These are phyloP conservation scores for Tuber aestivum DNA, from an alignment of 495 filamentous ascomycete genomes.

Conservation along the genomic window DNA sequence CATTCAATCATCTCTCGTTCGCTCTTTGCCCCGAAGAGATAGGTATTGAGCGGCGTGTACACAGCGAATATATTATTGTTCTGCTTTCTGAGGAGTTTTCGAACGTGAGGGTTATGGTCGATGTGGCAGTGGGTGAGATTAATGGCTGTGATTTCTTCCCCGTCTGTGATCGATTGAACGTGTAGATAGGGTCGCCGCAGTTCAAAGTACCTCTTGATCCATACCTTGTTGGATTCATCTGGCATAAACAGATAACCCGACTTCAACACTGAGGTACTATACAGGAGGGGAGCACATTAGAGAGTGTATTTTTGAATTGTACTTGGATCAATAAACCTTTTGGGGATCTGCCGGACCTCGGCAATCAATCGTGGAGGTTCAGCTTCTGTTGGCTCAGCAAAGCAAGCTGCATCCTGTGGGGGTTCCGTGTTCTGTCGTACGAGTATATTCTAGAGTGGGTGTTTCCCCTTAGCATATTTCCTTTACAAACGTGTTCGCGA, in stretches of 20 bases:
- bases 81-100: slow-evolving; percentile 60
- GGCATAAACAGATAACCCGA: slow-evolving; percentile 78
- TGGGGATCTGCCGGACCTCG: slow-evolving; percentile 44
- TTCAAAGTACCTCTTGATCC: slow-evolving; percentile 89
- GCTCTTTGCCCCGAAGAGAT: slow-evolving; percentile 80
- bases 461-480: slow-evolving; percentile 27
- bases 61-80: slow-evolving; percentile 67
- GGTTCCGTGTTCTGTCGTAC: slow-evolving; percentile 69
- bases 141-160: slow-evolving; percentile 84
- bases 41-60: slow-evolving; percentile 88
- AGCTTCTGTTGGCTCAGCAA: slow-evolving; percentile 38
- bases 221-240: slow-evolving; percentile 64
- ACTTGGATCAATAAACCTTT: slow-evolving; percentile 39
- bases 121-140: slow-evolving; percentile 77
- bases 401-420: slow-evolving; percentile 59
- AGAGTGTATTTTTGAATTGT: slow-evolving; percentile 32
- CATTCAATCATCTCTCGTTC: slow-evolving; percentile 90
- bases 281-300: slow-evolving; percentile 32
- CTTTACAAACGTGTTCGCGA: neutral
- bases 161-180: slow-evolving; percentile 71
- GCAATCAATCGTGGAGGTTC: slow-evolving; percentile 44
- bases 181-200: slow-evolving; percentile 88
- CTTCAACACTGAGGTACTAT: slow-evolving; percentile 60
- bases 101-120: slow-evolving; percentile 80
- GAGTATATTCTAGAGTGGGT: slow-evolving; percentile 52